phyloP scores from a whole-genome alignment of 306 rosid genomes.

The Trichosanthes cucumerina region DNA sequence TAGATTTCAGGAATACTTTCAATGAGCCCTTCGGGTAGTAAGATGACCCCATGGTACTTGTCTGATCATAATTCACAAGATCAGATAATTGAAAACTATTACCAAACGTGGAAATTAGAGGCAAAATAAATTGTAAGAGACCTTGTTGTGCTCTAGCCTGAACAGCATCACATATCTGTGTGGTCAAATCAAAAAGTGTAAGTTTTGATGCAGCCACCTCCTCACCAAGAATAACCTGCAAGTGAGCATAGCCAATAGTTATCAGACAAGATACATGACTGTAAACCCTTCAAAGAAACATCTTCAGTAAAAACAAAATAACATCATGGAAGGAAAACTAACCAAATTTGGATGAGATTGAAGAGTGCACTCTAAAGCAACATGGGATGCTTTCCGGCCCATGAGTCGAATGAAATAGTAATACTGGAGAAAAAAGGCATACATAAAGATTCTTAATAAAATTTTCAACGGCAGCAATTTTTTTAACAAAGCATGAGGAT shows the following conservation, averaged over 20 bases:
- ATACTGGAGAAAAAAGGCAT: constrained; percentile 40
- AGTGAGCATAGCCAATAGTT: constrained; percentile 11
- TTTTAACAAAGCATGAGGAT: neutral
- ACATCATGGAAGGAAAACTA: constrained; percentile 15
- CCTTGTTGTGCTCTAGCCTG: constrained; percentile 93
- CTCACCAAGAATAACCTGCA: constrained; percentile 91
- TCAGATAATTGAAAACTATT: constrained; percentile 14
- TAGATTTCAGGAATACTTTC: constrained; percentile 98
- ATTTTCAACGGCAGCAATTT: neutral
- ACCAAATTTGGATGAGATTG: constrained; percentile 99
- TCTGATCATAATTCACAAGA: constrained; percentile 31
- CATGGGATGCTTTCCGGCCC: constrained; percentile 98
- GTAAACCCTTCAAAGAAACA: neutral
- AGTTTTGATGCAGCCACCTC: constrained; percentile 95
- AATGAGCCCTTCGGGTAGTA: constrained; percentile 90
- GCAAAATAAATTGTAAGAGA: constrained; percentile 21
- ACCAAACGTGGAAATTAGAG: neutral
- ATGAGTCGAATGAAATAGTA: constrained; percentile 92
- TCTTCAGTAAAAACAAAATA: neutral
- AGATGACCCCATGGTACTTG: constrained; percentile 89
- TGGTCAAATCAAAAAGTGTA: constrained; percentile 75
- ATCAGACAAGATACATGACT: neutral
- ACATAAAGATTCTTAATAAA: neutral
- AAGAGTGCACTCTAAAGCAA: constrained; percentile 94
- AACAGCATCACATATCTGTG: constrained; percentile 80